Base-by-base conservation (phyloP, 768 basidiomycete species). In the Lactarius akahatsu region DNA sequence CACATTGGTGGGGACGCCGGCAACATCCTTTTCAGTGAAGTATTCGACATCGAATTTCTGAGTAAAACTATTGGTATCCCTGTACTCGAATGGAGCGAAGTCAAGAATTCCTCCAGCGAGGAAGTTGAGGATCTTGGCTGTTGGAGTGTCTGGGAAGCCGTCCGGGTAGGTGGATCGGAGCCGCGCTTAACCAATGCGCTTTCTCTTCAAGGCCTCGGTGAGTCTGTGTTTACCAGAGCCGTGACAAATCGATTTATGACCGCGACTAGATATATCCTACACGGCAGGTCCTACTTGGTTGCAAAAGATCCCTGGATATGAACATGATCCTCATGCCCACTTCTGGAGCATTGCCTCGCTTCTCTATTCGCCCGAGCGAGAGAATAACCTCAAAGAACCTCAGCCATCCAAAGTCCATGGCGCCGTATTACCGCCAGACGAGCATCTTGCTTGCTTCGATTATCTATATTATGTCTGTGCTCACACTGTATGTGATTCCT, bases 131-230 rank as follows among this genome's bases (percentile, higher is more conserved):
- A 76, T 38, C 43, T 81, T 3, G 79, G 80, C 36, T 81, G 80
- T 66, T 81, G 80, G 80, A 78, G 76, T 68, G 67, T 78, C 8
- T 81, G 80, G 80, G 76, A 77, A 45, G 72, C 74, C 10, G 74
- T 75, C 41, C 73, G 76, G 58, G 70, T 63, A 40, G 66, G 71
- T 36, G 76, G 76, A 43, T 64, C 70, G 52, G 36, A 43, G 8
- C 74, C 77, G 4, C 69, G 78, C 32, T 9, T 54, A 4, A 77
- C 74, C 66, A 62, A 65, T 10, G 71, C 75, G 18, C 73, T 76
- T 3, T 20, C 61, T 8, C 71, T 66, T 54, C 67, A 79, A 18
- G 68, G 70, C 23, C 73, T 80, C 20, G 78, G 77, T 77, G 60
- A 63, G 73, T 61, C 6, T 20, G 16, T 15, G 18, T 8, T 18